Evolutionary conservation across 139 green algal species (phyloP).

Genomic region (Chlorella vulgaris): DNA sequence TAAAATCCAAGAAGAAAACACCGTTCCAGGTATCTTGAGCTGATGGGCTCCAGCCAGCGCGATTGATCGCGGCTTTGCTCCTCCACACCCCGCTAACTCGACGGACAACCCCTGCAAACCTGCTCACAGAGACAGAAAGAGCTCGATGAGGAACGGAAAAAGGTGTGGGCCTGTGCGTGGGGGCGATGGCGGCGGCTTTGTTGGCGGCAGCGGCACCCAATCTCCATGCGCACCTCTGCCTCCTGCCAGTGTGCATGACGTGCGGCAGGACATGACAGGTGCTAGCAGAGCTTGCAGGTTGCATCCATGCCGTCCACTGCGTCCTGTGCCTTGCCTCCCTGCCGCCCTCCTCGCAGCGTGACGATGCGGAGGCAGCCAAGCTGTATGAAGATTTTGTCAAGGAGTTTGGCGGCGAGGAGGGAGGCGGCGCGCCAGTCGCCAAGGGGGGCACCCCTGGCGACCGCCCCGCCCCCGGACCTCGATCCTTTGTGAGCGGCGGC

Average conservation of each 20-base stretch:
- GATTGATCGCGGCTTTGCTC: no score
- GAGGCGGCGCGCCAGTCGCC: no score
- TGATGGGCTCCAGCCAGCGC: background rate
- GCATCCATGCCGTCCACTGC: no score
- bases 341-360: conserved; percentile 56
- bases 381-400: conserved; percentile 95
- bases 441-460: conserved; percentile 16
- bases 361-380: conserved; percentile 81
- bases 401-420: conserved; percentile 72
- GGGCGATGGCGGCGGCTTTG: background rate
- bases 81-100: no score
- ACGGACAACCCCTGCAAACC: no score
- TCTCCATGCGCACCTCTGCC: no score
- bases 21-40: conserved; percentile 65
- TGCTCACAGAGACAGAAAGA: conserved; percentile 85
- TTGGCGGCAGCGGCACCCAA: no score
- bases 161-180: conserved; percentile 43
- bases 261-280: background rate
- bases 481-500: conserved; percentile 67
- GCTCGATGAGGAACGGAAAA: conserved; percentile 84
- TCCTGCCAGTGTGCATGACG: no score
- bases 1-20: conserved; percentile 82
- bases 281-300: background rate
- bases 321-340: no score
- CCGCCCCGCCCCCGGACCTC: conserved; percentile 9